Evolutionary conservation across 805 yeast genomes (phyloP), one percentile per base, ranked within the genome.

Genomic region (Cyberlindnera samutprakarnensis): DNA sequence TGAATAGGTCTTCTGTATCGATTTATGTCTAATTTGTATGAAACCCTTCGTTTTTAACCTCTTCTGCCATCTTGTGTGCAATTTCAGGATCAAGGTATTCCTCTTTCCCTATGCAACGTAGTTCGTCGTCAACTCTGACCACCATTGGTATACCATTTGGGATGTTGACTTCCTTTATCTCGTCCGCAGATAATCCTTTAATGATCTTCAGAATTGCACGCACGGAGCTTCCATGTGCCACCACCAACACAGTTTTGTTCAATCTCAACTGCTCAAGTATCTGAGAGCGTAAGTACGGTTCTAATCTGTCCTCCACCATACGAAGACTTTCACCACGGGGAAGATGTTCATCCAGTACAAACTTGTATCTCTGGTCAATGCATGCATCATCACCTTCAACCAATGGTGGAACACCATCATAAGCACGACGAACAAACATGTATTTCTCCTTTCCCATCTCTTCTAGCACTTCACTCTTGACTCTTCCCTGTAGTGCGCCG

Each of bases 91-190:
- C 94, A 47, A 83, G 62, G 61, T 82, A 83, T 51, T 68, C 73
- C 42, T 78, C 78, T 23, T 68, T 71, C 53, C 59, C 66, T 46
- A 61, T 62, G 49, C 68, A 72, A 48, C 59, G 56, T 53, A 64
- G 65, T 15, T 61, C 47, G 30, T 65, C 70, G 46, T 75, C 75
- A 46, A 81, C 59, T 46, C 76, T 78, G 43, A 81, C 62, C 30
- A 76, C 78, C 57, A 83, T 64, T 28, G 94, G 94, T 31, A 82
- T 80, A 35, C 87, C 92, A 50, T 86, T 83, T 18, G 94, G 92
- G 34, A 83, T 79, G 61, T 83, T 82, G 42, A 83, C 68, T 30
- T 74, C 70, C 35, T 82, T 79, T 44, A 83, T 82, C 29, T 73
- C 81, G 4, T 68, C 72, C 48, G 79, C 86, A 30, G 75, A 66